Evolutionary conservation across 2,329 filamentous ascomycete species (phyloP), one percentile per base, ranked within the genome.

Genomic region (Stagonosporopsis cucurbitacearum): DNA sequence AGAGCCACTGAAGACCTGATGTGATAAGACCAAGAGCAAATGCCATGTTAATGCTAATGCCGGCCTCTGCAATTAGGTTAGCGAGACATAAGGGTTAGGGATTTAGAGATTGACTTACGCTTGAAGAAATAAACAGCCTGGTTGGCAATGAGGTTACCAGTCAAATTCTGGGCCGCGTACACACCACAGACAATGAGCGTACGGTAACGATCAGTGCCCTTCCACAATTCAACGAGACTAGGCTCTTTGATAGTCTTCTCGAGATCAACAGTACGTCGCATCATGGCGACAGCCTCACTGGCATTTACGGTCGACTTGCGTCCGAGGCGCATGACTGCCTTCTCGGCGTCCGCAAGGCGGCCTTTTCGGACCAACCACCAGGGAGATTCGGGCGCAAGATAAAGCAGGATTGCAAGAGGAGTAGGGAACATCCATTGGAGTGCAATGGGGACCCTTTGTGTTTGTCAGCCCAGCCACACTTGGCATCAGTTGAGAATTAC

Each of bases 21-120:
- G 83, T 88, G 72, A 88, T 88, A 25, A 89, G 81, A 72, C 84
- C 84, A 15, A 88, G 78, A 33, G 81, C 82, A 67, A 88, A 88
- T 4, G 86, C 82, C 25, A 77, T 80, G 63, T 86, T 75, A 4
- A 70, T 73, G 1, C 56, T 54, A 63, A 89, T 82, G 50, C 86
- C 85, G 50, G 87, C 87, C 80, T 88, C 84, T 86, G 71, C 55
- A 20, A n/a, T 69, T 46, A 46, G 60, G 33, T 64, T 61, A 58
- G 53, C 13, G 12, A 30, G 28, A 30, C 37, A 40, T 45, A 11
- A 30, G 32, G 25, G 36, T 51, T 65, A 57, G 75, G 6, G 69
- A 71, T 70, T 17, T 25, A 53, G 46, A 23, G 20, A 15, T 40
- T 15, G 39, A 77, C 79, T 73, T 62, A 81, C 79, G 82, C 60